Evolutionary conservation across 2,329 filamentous ascomycete genomes (phyloP), one percentile per base, ranked within the genome.

Genomic region (Taxawa tesnikishii): DNA sequence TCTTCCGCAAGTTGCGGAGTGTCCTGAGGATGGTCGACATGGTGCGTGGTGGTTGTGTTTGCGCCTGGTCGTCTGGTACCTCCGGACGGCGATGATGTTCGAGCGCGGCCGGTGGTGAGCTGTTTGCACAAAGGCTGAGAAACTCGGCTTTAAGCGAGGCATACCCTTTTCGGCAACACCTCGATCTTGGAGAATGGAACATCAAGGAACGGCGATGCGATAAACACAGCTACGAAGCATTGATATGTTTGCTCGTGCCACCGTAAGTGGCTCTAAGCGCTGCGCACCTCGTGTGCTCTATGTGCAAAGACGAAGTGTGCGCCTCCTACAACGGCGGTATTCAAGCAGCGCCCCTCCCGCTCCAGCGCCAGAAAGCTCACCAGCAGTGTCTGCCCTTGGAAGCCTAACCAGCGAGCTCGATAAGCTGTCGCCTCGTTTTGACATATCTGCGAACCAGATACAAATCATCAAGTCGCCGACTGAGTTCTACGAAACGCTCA

Each of bases 1-100:
- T 75, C 63, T 75, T 79, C 67, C 84, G 79, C 55, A 94, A 58
- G 59, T 94, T 93, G 60, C 77, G 71, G 53, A 94, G 62, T 15
- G 88, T 94, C 62, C 90, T 79, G 45, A 77, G 61, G 50, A 94
- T 66, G 39, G 84, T 94, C 68, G 90, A 96, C 90, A 98, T 98
- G 58, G 58, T 68, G 63, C 54, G 23, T 33, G 30, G 29, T 23
- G 16, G 29, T n/a, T n/a, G n/a, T n/a, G n/a, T n/a, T n/a, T n/a
- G n/a, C n/a, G n/a, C n/a, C 3, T 24, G 29, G n/a, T 31, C n/a
- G 15, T 23, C 10, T 15, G 14, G n/a, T n/a, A n/a, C n/a, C n/a
- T n/a, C n/a, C n/a, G n/a, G n/a, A n/a, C n/a, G 25, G 15, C 15
- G 25, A 27, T 27, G 25, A 27, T 11, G 25, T 27, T 27, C 25